phyloP scores from a whole-genome alignment of 2,329 filamentous ascomycete species.

The Cytospora piceae region DNA sequence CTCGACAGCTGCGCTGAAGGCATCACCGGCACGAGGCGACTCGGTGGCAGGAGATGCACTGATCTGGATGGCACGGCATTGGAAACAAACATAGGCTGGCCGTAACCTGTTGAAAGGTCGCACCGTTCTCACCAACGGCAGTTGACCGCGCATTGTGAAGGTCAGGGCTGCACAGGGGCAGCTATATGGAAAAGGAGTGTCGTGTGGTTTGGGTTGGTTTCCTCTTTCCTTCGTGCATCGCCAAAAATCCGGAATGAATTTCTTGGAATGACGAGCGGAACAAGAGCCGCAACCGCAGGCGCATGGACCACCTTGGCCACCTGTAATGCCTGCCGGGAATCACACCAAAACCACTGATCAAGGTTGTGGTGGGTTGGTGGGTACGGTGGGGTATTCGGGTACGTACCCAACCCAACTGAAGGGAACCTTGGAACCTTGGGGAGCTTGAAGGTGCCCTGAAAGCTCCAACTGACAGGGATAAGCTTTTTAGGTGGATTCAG shows the following conservation, averaged over 20 bases:
- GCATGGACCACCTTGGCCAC: not conserved
- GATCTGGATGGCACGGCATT: conserved; percentile 66
- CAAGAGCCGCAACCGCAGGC: not conserved
- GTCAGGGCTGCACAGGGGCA: conserved; percentile 20
- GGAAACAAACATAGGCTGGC: conserved; percentile 51
- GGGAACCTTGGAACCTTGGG: too few relatives aligned
- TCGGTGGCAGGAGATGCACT: conserved; percentile 63
- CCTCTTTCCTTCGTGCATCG: conserved; percentile 3
- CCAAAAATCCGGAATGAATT: conserved; percentile 27
- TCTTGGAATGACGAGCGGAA: conserved; percentile 1
- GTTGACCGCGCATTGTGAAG: conserved; percentile 49
- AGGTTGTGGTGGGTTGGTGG: too few relatives aligned
- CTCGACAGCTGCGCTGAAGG: conserved; percentile 55
- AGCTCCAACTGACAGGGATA: conserved; percentile 1
- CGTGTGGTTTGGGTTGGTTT: conserved; percentile 11
- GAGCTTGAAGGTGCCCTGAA: not conserved
- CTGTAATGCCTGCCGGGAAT: not conserved
- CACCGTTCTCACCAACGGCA: conserved; percentile 44
- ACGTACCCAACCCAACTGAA: too few relatives aligned
- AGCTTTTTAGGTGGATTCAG: not conserved
- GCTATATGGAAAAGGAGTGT: conserved; percentile 12
- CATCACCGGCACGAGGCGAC: conserved; percentile 55
- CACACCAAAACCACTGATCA: too few relatives aligned
- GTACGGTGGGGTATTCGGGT: too few relatives aligned
- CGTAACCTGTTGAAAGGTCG: conserved; percentile 34